Percentiles rank a stretch among this genome's conserved stretches.
These are phyloP conservation scores for Helicostylum pulchrum DNA, from an alignment of 192 early-diverging fungal species.

Conservation along the genomic window DNA sequence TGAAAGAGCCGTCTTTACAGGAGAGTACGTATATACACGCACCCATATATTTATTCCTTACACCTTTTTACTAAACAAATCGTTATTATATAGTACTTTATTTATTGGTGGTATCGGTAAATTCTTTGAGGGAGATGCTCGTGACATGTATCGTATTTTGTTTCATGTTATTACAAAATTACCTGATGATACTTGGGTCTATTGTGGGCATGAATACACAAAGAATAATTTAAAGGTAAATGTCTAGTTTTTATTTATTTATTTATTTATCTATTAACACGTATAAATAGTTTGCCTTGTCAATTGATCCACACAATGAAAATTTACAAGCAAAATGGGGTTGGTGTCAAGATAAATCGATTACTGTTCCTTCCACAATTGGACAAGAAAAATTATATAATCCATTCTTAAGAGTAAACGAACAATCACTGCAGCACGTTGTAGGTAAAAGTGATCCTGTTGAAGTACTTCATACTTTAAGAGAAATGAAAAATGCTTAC, in stretches of 20 bases:
- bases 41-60: no score
- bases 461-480: slow-evolving; percentile 70
- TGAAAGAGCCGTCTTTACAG: slow-evolving; percentile 83
- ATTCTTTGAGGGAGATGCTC: slow-evolving; percentile 56
- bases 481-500: slow-evolving; percentile 71
- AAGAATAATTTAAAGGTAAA: slow-evolving; percentile 46
- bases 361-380: slow-evolving; percentile 81
- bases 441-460: slow-evolving; percentile 62
- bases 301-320: slow-evolving; percentile 78
- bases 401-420: slow-evolving; percentile 84
- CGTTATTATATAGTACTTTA: slow-evolving; percentile 39
- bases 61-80: background rate
- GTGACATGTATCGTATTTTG: slow-evolving; percentile 58
- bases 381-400: slow-evolving; percentile 84
- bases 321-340: slow-evolving; percentile 61
- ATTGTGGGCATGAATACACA: slow-evolving; percentile 59
- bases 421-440: slow-evolving; percentile 54
- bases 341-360: slow-evolving; percentile 49
- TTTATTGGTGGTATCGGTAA: slow-evolving; percentile 55
- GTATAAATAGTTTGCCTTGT: slow-evolving; percentile 60
- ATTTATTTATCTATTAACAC: background rate
- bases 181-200: slow-evolving; percentile 58
- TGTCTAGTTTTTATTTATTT: background rate
- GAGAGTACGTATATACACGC: slow-evolving; percentile 37
- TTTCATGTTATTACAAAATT: slow-evolving; percentile 50